Evolutionary conservation across 2,329 filamentous ascomycete genomes (phyloP), one percentile per base, ranked within the genome.

Genomic region (Diplodia sapinea): DNA sequence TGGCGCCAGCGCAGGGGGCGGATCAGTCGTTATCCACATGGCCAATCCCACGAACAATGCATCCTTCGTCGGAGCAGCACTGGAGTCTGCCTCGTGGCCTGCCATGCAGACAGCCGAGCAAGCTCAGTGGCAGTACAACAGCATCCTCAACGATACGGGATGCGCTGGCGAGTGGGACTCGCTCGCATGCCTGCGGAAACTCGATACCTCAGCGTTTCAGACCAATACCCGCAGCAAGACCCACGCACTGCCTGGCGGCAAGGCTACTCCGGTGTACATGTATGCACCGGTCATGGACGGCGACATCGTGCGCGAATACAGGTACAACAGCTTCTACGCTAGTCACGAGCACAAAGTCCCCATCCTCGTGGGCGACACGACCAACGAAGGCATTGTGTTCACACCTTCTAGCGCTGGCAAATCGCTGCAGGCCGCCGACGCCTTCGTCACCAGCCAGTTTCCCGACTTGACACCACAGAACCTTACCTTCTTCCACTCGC

Each of bases 201-300:
- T 80, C 67, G 75, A 79, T 64, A 75, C 76, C 6, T 72, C 75
- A 47, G 70, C 65, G 1, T 79, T 82, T 33, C 81, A 82, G 69
- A 73, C 70, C 17, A 79, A 78, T 13, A 76, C 77, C 1, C 70
- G 72, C 4, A 76, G 76, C 47, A 59, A 80, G 26, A 74, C 74
- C 33, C 72, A 72, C 31, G 75, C 79, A 3, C 82, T 78, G 55
- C 80, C 81, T 0, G 79, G 79, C 7, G 75, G 70, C 23, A 71
- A 67, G 23, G 70, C 69, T 8, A 68, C 74, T 1, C 77, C 80
- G 1, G 69, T 77, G 5, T 82, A 77, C 68, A 79, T 79, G 72
- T 83, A 77, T 73, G 78, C 79, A 20, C 82, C 81, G 1, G 79
- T 76, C 1, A 71, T 82, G 13, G 81, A 83, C 73, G 75, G 79